Percentiles rank a stretch among this genome's conserved stretches.
These are phyloP conservation scores for Chlamydomonas asymmetrica DNA, from an alignment of 139 green algal genomes.

Conservation along the genomic window DNA sequence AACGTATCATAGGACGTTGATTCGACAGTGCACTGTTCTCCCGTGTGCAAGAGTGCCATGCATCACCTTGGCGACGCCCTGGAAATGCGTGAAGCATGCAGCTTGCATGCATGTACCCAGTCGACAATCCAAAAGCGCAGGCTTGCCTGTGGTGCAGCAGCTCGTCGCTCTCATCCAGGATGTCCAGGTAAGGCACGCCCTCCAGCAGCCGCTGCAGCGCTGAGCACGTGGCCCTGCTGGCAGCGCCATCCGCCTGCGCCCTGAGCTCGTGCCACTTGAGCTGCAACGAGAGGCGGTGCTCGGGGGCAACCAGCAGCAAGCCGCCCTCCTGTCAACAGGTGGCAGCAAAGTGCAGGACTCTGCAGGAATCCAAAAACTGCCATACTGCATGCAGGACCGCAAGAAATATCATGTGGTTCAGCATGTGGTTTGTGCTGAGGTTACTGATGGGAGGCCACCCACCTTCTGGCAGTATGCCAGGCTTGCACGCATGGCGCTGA, in stretches of 20 bases:
- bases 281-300: constrained; percentile 54
- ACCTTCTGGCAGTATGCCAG: constrained; percentile 42
- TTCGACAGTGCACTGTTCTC: no score
- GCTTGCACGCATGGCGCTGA: constrained; percentile 28
- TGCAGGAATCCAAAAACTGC: background rate
- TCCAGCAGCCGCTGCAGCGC: constrained; percentile 19
- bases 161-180: constrained; percentile 71
- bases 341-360: background rate
- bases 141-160: constrained; percentile 60
- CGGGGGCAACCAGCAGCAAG: constrained; percentile 56
- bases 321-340: constrained; percentile 35
- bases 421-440: no score
- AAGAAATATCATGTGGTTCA: background rate
- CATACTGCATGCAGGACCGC: background rate
- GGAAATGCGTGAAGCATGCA: no score
- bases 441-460: background rate
- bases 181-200: constrained; percentile 47
- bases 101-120: no score
- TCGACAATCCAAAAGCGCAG: no score
- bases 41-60: no score
- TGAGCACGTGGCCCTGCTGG: background rate
- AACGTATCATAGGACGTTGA: no score
- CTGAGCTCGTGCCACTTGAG: constrained; percentile 59
- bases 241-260: background rate
- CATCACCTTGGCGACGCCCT: no score